Percentiles rank a stretch among this genome's conserved stretches.
phyloP scores from a whole-genome alignment of 208 protist species.

The Plasmodiophora brassicae region DNA sequence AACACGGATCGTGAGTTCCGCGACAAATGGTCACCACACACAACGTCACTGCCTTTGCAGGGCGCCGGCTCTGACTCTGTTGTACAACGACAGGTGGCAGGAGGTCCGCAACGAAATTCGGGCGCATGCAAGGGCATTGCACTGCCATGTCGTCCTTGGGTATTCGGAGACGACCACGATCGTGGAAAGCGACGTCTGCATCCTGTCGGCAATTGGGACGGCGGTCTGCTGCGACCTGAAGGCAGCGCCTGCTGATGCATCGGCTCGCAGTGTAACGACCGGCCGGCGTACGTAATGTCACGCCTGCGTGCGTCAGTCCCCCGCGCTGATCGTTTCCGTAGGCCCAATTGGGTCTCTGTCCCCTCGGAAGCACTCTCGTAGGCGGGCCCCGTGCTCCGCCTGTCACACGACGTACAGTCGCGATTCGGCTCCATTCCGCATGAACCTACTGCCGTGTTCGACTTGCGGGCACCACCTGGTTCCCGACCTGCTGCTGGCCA shows the following conservation, averaged over 20 bases:
- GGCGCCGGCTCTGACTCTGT: too few relatives aligned
- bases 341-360: too few relatives aligned
- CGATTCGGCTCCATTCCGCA: not conserved
- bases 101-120: constrained; percentile 61
- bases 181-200: constrained; percentile 50
- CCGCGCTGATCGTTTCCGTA: too few relatives aligned
- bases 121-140: constrained; percentile 54
- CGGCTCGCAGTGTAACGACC: too few relatives aligned
- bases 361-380: too few relatives aligned
- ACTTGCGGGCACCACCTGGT: not conserved
- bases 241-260: not conserved
- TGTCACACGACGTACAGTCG: not conserved
- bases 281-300: too few relatives aligned
- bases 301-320: too few relatives aligned
- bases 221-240: constrained; percentile 40
- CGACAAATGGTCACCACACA: constrained; percentile 7
- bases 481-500: not conserved
- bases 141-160: constrained; percentile 56
- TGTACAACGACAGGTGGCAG: not conserved
- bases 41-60: too few relatives aligned
- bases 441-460: constrained; percentile 27
- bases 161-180: constrained; percentile 59
- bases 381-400: too few relatives aligned
- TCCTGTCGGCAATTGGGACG: constrained; percentile 61
- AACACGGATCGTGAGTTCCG: not conserved